phyloP scores from a whole-genome alignment of 805 yeast species.

The Cyberlindnera misumaiensis region DNA sequence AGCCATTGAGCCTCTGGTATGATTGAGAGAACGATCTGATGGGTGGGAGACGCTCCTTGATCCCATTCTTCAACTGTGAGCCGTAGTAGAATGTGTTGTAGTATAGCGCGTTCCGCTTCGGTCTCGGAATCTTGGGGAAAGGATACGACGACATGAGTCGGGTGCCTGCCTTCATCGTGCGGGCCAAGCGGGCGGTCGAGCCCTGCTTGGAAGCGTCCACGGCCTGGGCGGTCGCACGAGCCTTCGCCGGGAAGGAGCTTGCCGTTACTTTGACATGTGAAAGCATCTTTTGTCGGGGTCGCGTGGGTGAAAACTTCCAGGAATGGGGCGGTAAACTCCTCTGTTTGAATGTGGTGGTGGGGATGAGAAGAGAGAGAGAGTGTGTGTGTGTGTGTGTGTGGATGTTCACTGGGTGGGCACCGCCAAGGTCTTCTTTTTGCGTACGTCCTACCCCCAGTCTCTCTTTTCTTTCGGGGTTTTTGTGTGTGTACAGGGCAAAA shows the following conservation, averaged over 20 bases:
- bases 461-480: no score
- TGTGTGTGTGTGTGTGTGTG: no score
- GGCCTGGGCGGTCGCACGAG: conserved; percentile 6
- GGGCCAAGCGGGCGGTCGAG: conserved; percentile 3
- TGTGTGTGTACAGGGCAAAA: conserved; percentile 1
- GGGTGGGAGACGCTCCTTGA: conserved; percentile 23
- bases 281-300: conserved; percentile 9
- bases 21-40: conserved; percentile 21
- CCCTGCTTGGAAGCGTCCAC: conserved; percentile 8
- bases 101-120: conserved; percentile 46
- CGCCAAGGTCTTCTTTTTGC: no score
- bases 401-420: no score
- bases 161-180: conserved; percentile 10
- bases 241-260: conserved; percentile 2
- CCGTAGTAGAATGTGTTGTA: conserved; percentile 36
- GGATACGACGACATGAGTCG: conserved; percentile 26
- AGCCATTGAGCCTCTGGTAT: conserved; percentile 15
- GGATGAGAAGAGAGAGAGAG: background rate
- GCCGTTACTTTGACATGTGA: conserved; percentile 18
- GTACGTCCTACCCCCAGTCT: no score
- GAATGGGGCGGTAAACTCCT: background rate
- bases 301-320: background rate
- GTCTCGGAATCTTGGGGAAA: conserved; percentile 51
- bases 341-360: background rate
- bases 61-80: conserved; percentile 26